Evolutionary conservation across 306 rosid species (phyloP).

Genomic region (Neltuma alba): DNA sequence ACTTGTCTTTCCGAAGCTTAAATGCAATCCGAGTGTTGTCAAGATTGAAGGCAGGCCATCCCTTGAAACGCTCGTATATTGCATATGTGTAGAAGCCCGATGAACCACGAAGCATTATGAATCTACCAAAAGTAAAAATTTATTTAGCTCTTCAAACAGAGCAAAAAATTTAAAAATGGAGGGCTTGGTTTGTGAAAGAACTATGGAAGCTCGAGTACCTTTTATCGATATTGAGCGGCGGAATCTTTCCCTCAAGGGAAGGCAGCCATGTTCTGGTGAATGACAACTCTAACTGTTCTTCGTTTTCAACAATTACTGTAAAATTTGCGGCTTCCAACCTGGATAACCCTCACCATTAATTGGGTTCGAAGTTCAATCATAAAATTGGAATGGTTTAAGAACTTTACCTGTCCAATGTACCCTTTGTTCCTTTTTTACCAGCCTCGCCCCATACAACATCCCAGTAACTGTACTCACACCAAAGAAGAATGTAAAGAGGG

Average conservation of each 20-base stretch:
- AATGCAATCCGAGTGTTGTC: constrained; percentile 73
- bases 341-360: background rate
- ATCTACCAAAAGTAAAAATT: constrained; percentile 39
- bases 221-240: constrained; percentile 84
- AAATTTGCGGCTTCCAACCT: constrained; percentile 46
- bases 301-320: constrained; percentile 64
- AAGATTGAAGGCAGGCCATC: constrained; percentile 77
- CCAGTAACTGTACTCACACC: constrained; percentile 41
- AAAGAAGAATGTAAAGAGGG: background rate
- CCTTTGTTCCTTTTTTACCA: constrained; percentile 41
- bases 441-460: constrained; percentile 55
- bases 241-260: constrained; percentile 65
- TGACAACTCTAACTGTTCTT: constrained; percentile 84
- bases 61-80: constrained; percentile 70
- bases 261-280: constrained; percentile 78
- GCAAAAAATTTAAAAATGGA: background rate
- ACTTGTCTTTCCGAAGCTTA: constrained; percentile 83
- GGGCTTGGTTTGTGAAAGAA: background rate
- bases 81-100: constrained; percentile 82
- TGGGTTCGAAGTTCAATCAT: constrained; percentile 4
- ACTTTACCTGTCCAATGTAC: constrained; percentile 45
- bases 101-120: constrained; percentile 65
- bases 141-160: background rate
- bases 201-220: constrained; percentile 50
- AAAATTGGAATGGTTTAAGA: background rate